phyloP scores from a whole-genome alignment of 2,329 filamentous ascomycete species.

The Colletotrichum sp. region DNA sequence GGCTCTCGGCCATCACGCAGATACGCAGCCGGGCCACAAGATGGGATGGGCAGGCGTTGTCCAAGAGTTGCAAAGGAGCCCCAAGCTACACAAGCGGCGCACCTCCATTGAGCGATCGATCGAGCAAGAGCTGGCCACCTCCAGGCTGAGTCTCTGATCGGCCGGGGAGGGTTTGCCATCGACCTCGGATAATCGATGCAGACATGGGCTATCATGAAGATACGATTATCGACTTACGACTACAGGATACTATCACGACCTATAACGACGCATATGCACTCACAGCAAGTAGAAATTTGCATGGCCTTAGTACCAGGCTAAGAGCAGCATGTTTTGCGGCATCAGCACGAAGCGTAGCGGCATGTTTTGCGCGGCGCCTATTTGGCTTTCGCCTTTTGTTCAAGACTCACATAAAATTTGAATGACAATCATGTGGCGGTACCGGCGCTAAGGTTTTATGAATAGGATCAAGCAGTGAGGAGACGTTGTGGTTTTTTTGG shows the following conservation, averaged over 20 bases:
- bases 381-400: neutral
- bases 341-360: neutral
- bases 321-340: neutral
- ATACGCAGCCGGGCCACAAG: constrained; percentile 50
- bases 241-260: neutral
- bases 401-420: neutral
- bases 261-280: neutral
- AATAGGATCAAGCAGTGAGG: neutral
- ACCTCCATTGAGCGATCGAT: constrained; percentile 67
- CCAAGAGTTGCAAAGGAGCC: constrained; percentile 65
- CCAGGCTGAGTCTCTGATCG: constrained; percentile 36
- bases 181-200: neutral
- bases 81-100: constrained; percentile 64
- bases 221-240: constrained; percentile 1
- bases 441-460: neutral
- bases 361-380: neutral
- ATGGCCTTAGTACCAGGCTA: neutral
- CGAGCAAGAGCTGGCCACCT: constrained; percentile 28
- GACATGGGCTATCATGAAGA: neutral
- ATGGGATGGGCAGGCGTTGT: constrained; percentile 68
- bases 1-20: constrained; percentile 57
- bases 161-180: neutral
- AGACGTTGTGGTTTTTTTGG: neutral
- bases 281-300: neutral
- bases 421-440: neutral